phyloP scores from a whole-genome alignment of 495 filamentous ascomycete genomes.

The Neurospora sp. region DNA sequence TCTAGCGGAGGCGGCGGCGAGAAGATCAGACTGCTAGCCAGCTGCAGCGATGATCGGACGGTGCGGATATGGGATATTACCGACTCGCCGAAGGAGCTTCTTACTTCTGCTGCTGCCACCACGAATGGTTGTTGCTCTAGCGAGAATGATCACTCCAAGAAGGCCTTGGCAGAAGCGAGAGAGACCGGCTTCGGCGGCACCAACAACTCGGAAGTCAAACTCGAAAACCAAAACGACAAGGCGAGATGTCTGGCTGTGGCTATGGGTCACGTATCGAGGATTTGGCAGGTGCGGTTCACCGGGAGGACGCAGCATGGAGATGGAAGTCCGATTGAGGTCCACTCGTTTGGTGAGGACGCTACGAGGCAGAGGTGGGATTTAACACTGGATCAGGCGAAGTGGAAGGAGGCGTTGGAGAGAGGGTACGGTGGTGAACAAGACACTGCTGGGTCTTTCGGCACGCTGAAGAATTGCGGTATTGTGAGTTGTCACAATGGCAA shows the following conservation, averaged over 20 bases:
- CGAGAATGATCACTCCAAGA: neutral
- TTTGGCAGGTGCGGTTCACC: slow-evolving; percentile 71
- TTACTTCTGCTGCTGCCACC: neutral
- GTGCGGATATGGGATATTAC: slow-evolving; percentile 81
- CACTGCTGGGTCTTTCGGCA: slow-evolving; percentile 8
- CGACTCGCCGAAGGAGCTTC: slow-evolving; percentile 9
- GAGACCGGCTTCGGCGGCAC: slow-evolving; percentile 40
- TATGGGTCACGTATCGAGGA: slow-evolving; percentile 81
- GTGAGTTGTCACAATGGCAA: slow-evolving; percentile 68
- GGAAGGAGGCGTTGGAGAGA: neutral
- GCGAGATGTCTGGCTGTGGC: slow-evolving; percentile 46
- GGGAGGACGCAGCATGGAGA: slow-evolving; percentile 6
- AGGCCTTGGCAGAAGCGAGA: slow-evolving; percentile 20
- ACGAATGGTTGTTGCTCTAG: neutral
- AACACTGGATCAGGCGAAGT: slow-evolving; percentile 15
- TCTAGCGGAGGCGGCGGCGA: slow-evolving; percentile 13
- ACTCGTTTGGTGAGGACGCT: slow-evolving; percentile 75
- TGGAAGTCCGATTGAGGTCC: slow-evolving; percentile 30
- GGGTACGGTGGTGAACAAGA: slow-evolving; percentile 1
- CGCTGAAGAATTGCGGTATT: slow-evolving; percentile 42
- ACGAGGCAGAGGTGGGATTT: slow-evolving; percentile 63
- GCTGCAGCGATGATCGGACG: slow-evolving; percentile 92
- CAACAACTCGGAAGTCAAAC: slow-evolving; percentile 16
- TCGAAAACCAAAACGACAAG: slow-evolving; percentile 9
- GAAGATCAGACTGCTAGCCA: slow-evolving; percentile 57